Base-by-base conservation (phyloP, 2,329 filamentous ascomycete genomes). In the Thielaviopsis euricoi region DNA sequence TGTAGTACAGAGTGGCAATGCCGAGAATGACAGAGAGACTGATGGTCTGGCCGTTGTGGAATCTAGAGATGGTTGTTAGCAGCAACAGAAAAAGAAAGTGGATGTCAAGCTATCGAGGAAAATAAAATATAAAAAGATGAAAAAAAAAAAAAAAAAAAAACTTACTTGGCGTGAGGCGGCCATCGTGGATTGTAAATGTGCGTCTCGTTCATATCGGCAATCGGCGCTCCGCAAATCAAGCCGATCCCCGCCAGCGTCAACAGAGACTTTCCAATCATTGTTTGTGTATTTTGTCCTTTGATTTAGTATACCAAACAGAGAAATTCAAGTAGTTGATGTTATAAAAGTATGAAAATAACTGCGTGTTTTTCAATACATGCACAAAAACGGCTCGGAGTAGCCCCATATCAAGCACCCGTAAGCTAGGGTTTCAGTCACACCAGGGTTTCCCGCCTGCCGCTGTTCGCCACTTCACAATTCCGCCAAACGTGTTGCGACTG, bases 111-210 rank as follows among this genome's bases (percentile, higher is more conserved):
- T n/a, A n/a, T n/a, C n/a, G n/a, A n/a, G n/a, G n/a, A n/a, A n/a
- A n/a, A n/a, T n/a, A n/a, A n/a, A n/a, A n/a, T n/a, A n/a, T n/a
- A n/a, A 50, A 17, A 50, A 2, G 22, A 3, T 26, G 57, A n/a
- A 6, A 23, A 33, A 29, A 3, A 40, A 48, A 13, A 51, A 23
- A 21, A 37, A 10, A 19, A n/a, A 17, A 52, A 64, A 9, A 9
- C 67, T 59, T 58, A 73, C 72, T 73, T 74, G 6, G 72, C 72
- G 58, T 74, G 72, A 2, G 72, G 72, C n/a, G 71, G 68, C 72
- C 72, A 74, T 48, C 69, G 67, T 6, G 72, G 69, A 60, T 74
- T 74, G 62, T 68, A 69, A 55, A 73, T 70, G 61, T 74, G 72
- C 7, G 71, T 72, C 58, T 68, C 63, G 62, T 68, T 67, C 62